These are phyloP conservation scores for Trichoderma oligosporum DNA, from an alignment of 2,329 filamentous ascomycete species.

Conservation along the genomic window DNA sequence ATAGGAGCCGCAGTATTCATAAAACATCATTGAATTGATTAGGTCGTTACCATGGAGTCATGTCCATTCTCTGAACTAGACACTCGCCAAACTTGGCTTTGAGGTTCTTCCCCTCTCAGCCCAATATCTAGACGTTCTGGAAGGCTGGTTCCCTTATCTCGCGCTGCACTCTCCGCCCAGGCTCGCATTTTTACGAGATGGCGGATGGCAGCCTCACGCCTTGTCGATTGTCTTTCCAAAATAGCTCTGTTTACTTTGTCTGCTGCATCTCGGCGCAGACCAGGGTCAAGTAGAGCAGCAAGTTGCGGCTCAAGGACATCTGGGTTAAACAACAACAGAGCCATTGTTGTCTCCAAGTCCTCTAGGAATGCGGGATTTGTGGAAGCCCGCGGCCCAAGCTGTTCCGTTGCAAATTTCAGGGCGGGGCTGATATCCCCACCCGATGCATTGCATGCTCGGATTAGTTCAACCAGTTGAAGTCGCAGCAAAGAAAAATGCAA, in stretches of 20 bases:
- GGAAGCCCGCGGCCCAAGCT: constrained; percentile 82
- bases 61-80: constrained; percentile 39
- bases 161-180: constrained; percentile 72
- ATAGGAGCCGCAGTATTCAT: neutral
- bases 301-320: constrained; percentile 74
- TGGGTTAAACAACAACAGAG: constrained; percentile 81
- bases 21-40: constrained; percentile 21
- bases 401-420: constrained; percentile 79
- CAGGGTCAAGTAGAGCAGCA: constrained; percentile 71
- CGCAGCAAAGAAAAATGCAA: constrained; percentile 88
- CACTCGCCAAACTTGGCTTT: constrained; percentile 26
- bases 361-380: constrained; percentile 76
- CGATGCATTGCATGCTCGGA: constrained; percentile 66
- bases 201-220: constrained; percentile 76
- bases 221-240: constrained; percentile 65
- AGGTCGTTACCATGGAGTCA: constrained; percentile 53
- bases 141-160: constrained; percentile 31
- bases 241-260: constrained; percentile 87
- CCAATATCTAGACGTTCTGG: constrained; percentile 38
- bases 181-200: constrained; percentile 75
- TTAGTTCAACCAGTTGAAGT: constrained; percentile 90
- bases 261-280: constrained; percentile 78
- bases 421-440: constrained; percentile 73
- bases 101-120: constrained; percentile 36
- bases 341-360: constrained; percentile 90